Base-by-base conservation (phyloP, 2,329 filamentous ascomycete species). In the Epicoccum sorghinum region DNA sequence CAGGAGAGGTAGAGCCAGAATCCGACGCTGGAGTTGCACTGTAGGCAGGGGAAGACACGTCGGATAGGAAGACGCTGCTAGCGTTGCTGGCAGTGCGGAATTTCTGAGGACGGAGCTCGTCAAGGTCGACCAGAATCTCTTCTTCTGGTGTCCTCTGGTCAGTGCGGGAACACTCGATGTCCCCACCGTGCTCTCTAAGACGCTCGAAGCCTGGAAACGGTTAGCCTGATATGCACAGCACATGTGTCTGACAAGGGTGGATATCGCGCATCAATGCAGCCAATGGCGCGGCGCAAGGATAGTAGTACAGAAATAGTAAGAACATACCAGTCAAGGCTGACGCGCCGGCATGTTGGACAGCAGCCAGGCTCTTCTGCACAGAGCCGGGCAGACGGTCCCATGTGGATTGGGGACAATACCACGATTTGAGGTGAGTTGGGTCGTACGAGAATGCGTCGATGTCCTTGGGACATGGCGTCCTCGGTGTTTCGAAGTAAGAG, bases 281-380 rank as follows among this genome's bases (percentile, higher is more conserved):
- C 48, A 48, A 57, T 52, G 23, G 40, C 35, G 43, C 33, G 24
- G 22, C 29, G 25, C 22, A 23, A 42, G n/a, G 32, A 49, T 52
- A 43, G 57, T 59, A 44, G 44, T 35, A 55, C 49, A 37, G 54
- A 52, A 47, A 53, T 42, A 39, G 50, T 47, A 40, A 54, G 47
- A 37, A 71, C 74, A 57, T 74, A 55, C 76, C 69, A 42, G 78
- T 80, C 58, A 72, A 67, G 30, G 80, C 73, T 33, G 78, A 78
- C 14, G 79, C 79, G 37, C 76, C 78, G 45, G 77, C 72, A 42
- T 75, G 73, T 58, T 76, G 73, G 63, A 80, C 72, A 29, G 72
- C 66, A 4, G 70, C 64, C 27, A 78, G 54, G 30, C 60, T 62
- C 10, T 65, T 58, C 44, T 69, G 62, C 12, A 80, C 63, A 13